Conservation (phyloP, 176 grass and related monocot genomes). For the Neostapfia colusana region DNA sequence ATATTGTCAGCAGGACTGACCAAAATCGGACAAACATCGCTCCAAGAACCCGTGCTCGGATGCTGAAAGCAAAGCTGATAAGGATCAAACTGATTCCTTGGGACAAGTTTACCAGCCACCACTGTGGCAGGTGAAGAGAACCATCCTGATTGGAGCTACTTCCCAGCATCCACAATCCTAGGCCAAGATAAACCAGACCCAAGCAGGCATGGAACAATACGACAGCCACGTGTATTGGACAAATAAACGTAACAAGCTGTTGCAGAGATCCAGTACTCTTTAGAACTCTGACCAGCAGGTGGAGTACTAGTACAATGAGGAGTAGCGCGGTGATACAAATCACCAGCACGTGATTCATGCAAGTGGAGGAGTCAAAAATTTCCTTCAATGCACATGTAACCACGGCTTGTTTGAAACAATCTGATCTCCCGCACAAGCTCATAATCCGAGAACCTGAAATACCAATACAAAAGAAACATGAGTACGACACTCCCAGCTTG, state of each 20-base stretch:
- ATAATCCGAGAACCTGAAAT: slow-evolving; percentile 50
- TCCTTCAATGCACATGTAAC: slow-evolving; percentile 33
- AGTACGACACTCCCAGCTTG: not conserved
- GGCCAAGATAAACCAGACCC: slow-evolving; percentile 56
- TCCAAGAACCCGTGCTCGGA: slow-evolving; percentile 41
- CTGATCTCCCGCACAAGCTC: slow-evolving; percentile 37
- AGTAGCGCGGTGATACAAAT: slow-evolving; percentile 19
- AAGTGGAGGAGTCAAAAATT: slow-evolving; percentile 62
- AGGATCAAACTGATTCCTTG: slow-evolving; percentile 52
- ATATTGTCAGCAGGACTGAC: slow-evolving; percentile 26
- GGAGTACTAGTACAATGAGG: slow-evolving; percentile 28
- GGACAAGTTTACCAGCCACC: slow-evolving; percentile 55
- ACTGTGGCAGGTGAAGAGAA: slow-evolving; percentile 35
- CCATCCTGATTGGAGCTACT: slow-evolving; percentile 30
- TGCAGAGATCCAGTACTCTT: slow-evolving; percentile 18
- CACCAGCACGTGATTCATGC: slow-evolving; percentile 61
- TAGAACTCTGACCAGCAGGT: slow-evolving; percentile 48
- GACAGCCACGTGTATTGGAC: slow-evolving; percentile 31
- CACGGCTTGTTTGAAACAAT: slow-evolving; percentile 43
- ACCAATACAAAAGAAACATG: not conserved
- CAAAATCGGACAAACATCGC: slow-evolving; percentile 30
- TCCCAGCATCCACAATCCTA: slow-evolving; percentile 55
- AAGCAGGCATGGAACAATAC: slow-evolving; percentile 45
- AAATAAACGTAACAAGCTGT: slow-evolving; percentile 29
- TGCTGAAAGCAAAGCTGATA: slow-evolving; percentile 35